A percentile compares a stretch with the other conserved stretches of the same genome.
Conservation (phyloP, 2,329 filamentous ascomycete genomes). For the Calonectria multiphialidica region DNA sequence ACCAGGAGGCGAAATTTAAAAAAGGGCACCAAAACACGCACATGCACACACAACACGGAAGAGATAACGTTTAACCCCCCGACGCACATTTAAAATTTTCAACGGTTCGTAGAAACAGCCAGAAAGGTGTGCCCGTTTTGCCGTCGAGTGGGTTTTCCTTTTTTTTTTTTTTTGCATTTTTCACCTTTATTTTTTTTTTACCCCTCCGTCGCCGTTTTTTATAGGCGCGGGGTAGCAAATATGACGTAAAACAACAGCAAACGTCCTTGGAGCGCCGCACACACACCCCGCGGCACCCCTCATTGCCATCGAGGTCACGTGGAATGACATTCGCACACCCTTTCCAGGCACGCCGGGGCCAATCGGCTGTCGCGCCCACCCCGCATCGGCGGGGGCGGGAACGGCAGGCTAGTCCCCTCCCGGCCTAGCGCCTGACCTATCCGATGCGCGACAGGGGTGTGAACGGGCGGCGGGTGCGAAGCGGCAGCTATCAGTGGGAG, state of each 20-base stretch:
- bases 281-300: neutral
- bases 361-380: constrained; percentile 33
- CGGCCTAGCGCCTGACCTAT: constrained; percentile 24
- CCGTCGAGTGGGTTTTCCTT: neutral
- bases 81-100: neutral
- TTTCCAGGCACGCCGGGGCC: neutral
- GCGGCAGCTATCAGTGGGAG: neutral
- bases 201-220: constrained; percentile 16
- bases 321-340: neutral
- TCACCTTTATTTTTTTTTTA: constrained; percentile 4
- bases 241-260: constrained; percentile 38
- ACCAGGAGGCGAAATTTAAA: neutral
- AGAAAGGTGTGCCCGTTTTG: neutral
- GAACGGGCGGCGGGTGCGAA: neutral
- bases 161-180: neutral
- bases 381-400: constrained; percentile 38
- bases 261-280: neutral
- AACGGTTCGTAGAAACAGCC: neutral
- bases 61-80: neutral
- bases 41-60: neutral
- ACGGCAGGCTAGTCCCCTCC: constrained; percentile 33
- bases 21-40: neutral
- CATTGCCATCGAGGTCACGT: constrained; percentile 21
- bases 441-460: constrained; percentile 34
- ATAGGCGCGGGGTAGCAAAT: constrained; percentile 22